These are phyloP conservation scores for Euphorbia pulcherrima DNA, from an alignment of 345 rosid species.

Conservation along the genomic window DNA sequence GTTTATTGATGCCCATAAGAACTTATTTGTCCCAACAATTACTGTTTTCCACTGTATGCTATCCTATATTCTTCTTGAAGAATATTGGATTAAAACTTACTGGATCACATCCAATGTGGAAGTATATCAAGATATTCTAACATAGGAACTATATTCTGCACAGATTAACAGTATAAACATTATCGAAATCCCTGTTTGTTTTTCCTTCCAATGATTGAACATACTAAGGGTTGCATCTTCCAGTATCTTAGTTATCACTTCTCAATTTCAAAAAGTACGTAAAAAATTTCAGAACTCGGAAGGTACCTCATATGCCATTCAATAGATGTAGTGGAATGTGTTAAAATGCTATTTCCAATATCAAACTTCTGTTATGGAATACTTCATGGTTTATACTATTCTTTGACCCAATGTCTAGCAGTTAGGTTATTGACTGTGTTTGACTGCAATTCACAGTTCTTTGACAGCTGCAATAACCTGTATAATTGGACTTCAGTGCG, in stretches of 20 bases:
- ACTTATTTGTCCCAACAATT: not conserved
- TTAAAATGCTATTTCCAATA: not conserved
- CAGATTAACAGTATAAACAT: not conserved
- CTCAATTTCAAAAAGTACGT: not conserved
- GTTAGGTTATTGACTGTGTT: not conserved
- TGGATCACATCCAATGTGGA: not conserved
- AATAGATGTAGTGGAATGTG: not conserved
- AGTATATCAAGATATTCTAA: not conserved
- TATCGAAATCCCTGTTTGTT: not conserved
- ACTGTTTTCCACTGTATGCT: not conserved
- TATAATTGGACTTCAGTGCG: conserved; percentile 48
- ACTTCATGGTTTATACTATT: not conserved
- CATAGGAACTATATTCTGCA: not conserved
- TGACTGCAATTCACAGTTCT: conserved; percentile 27
- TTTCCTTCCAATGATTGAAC: not conserved
- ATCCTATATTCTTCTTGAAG: not conserved
- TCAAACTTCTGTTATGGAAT: not conserved
- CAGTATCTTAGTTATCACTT: not conserved
- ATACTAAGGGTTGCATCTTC: not conserved
- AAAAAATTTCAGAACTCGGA: not conserved
- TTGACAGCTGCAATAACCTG: conserved; percentile 39
- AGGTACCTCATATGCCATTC: not conserved
- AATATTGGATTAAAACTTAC: not conserved
- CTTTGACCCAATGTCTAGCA: not conserved
- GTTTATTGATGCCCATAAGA: not conserved